Evolutionary conservation across 2,329 filamentous ascomycete species (phyloP), one percentile per base, ranked within the genome.

Genomic region (Cercospora citrullina): DNA sequence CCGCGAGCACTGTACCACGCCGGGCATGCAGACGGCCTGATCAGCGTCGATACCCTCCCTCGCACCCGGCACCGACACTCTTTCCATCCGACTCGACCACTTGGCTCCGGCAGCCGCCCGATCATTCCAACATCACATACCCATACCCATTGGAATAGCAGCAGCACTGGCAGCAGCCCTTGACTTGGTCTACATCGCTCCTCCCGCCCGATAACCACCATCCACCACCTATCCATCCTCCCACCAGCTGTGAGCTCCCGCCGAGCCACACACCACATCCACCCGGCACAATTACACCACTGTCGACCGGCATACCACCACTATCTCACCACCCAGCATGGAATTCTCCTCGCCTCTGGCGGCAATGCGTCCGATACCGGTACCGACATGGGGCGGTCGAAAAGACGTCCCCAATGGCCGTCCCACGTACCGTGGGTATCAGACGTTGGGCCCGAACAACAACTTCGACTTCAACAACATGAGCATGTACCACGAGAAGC

Each of bases 291-390:
- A 63, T 45, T 12, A 65, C 69, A 73, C 64, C 67, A 48, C 68
- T 51, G 30, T 45, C 63, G 18, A 60, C 36, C 63, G 36, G 36
- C 28, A 42, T 57, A 51, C 51, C 59, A 60, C 55, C 28, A 31
- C 39, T 36, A 60, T 51, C 53, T 59, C 39, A 51, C 67, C 30
- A 65, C 45, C 39, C 72, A 77, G 60, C 77, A 97, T 98, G 93
- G 93, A 97, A 82, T 90, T 91, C 72, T 97, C 94, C 55, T 98
- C 95, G 75, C 95, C 95, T 58, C 83, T 98, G 78, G 94, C 94
- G 80, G 93, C 94, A 66, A 91, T 98, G 90, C 93, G 93, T 83
- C 92, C 90, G 67, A 85, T 86, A 55, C 85, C 87, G 81, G 82
- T 86, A 81, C 83, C 87, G 74, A 80, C 85, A 76, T 88, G 94